Percentiles rank a stretch among this genome's conserved stretches.
These are phyloP conservation scores for Calonectria hawksworthii DNA, from an alignment of 2,329 filamentous ascomycete species.

Conservation along the genomic window DNA sequence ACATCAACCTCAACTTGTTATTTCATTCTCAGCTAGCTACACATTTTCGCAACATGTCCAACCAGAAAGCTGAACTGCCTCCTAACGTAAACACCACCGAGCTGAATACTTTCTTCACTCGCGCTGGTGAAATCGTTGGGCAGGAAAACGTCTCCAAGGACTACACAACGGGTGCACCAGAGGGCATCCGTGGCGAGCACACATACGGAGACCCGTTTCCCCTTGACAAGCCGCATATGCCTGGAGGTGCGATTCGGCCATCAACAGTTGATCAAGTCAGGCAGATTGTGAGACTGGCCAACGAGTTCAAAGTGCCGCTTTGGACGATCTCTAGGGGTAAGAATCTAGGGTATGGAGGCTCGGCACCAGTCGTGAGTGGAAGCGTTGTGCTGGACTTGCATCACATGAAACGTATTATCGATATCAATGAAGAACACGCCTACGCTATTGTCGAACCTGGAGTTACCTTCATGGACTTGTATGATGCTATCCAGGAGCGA, in stretches of 20 bases:
- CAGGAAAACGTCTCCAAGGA: background rate
- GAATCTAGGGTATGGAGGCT: background rate
- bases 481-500: background rate
- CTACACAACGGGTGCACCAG: background rate
- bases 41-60: background rate
- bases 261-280: background rate
- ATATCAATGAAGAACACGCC: background rate
- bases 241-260: background rate
- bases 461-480: background rate
- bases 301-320: background rate
- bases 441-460: background rate
- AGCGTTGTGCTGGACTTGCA: background rate
- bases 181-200: background rate
- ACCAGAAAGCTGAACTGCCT: background rate
- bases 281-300: background rate
- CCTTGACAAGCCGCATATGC: background rate
- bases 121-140: background rate
- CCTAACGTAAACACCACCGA: background rate
- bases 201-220: background rate
- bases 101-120: background rate
- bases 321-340: background rate
- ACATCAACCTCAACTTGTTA: background rate
- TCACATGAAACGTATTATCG: background rate
- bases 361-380: background rate
- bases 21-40: background rate